Conservation (phyloP, 345 rosid species). For the Hypericum androsaemum region DNA sequence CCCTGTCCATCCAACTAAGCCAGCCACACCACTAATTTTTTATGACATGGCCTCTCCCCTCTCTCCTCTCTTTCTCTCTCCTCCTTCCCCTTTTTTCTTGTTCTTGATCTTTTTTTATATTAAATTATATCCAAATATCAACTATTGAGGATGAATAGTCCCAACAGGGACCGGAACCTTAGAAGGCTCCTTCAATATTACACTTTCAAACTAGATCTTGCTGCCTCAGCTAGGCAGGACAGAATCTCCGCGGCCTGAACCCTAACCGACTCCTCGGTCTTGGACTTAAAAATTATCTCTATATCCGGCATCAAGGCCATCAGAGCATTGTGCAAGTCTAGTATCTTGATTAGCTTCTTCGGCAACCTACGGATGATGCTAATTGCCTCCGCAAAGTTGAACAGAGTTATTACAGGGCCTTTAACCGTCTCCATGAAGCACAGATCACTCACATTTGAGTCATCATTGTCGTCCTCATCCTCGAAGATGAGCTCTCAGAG, state of each 20-base stretch:
- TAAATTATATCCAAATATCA: no score
- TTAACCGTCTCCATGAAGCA: slow-evolving; percentile 85
- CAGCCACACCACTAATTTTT: no score
- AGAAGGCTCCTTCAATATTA: slow-evolving; percentile 68
- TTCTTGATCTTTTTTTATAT: no score
- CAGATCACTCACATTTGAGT: slow-evolving; percentile 53
- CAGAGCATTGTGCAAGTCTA: slow-evolving; percentile 75
- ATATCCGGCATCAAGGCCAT: slow-evolving; percentile 64
- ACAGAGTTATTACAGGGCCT: slow-evolving; percentile 59
- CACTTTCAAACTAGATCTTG: slow-evolving; percentile 74
- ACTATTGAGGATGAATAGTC: slow-evolving; percentile 81
- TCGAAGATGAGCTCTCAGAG: slow-evolving; percentile 72
- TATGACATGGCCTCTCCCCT: no score
- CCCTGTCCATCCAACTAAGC: no score
- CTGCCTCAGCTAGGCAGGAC: slow-evolving; percentile 76
- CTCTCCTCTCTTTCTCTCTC: no score
- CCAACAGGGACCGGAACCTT: slow-evolving; percentile 79
- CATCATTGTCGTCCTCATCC: slow-evolving; percentile 35
- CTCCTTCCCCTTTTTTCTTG: no score
- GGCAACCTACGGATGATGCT: slow-evolving; percentile 84
- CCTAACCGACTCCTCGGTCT: slow-evolving; percentile 43
- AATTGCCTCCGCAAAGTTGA: slow-evolving; percentile 85
- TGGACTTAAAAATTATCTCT: slow-evolving; percentile 59
- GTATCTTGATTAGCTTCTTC: slow-evolving; percentile 82
- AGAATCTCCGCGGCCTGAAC: slow-evolving; percentile 74